Evolutionary conservation across 2,329 filamentous ascomycete genomes (phyloP).

Genomic region (Cladosporium oxysporum): DNA sequence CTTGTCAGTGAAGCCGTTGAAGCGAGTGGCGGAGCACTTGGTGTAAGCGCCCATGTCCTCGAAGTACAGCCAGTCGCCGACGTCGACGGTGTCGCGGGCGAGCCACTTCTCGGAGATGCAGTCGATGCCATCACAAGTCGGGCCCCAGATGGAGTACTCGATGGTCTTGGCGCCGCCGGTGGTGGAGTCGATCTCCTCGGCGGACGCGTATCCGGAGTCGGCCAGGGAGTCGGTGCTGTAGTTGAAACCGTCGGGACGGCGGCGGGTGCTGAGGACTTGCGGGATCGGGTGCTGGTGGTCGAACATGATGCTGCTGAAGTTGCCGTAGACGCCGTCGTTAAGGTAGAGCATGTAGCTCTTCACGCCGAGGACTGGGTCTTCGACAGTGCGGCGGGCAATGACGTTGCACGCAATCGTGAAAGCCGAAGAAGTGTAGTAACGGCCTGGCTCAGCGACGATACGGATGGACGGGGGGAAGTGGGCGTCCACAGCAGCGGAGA

Average conservation of each 20-base stretch:
- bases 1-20: constrained; percentile 93
- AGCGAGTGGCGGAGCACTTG: constrained; percentile 94
- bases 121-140: constrained; percentile 97
- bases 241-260: constrained; percentile 34
- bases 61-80: constrained; percentile 98
- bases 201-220: constrained; percentile 39
- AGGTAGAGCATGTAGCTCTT: constrained; percentile 95
- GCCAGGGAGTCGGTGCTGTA: constrained; percentile 33
- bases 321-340: constrained; percentile 97
- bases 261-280: constrained; percentile 62
- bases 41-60: constrained; percentile 99
- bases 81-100: constrained; percentile 76
- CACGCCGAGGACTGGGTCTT: constrained; percentile 60
- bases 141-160: constrained; percentile 97
- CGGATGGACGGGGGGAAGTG: constrained; percentile 83
- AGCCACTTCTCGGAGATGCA: constrained; percentile 81
- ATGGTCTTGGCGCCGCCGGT: constrained; percentile 45
- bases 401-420: constrained; percentile 96
- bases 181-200: constrained; percentile 47
- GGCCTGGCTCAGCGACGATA: constrained; percentile 93
- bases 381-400: constrained; percentile 88
- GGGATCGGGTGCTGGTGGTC: constrained; percentile 92
- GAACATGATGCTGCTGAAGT: constrained; percentile 99
- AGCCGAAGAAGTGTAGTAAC: constrained; percentile 90
- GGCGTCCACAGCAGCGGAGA: constrained; percentile 77